Base-by-base conservation (phyloP, 768 basidiomycete species). In the Amanita molliuscula region DNA sequence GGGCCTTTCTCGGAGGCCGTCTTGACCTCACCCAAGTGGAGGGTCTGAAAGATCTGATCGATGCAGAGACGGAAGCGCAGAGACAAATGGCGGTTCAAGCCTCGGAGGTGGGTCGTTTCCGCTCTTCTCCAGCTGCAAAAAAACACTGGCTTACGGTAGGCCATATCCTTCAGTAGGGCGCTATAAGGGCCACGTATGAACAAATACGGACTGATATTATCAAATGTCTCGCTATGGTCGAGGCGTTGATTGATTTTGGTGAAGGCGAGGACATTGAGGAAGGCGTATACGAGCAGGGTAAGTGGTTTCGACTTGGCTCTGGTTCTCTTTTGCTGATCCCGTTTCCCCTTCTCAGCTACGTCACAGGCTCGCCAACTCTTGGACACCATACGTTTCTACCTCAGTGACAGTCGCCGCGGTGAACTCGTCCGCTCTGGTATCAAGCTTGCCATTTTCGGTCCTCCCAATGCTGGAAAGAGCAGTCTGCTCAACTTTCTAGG, bases 391-490 rank as follows among this genome's bases (percentile, higher is more conserved):
- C 63, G 65, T 28, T 61, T 56, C 0, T 78, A 88, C 49, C 68
- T 94, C 1, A 63, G 74, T 4, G 90, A 93, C 62, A 79, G 76
- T 42, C 77, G 83, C 16, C 73, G 84, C 31, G 90, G 91, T 0
- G 92, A 95, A 62, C 81, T 95, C 45, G 68, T 93, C 53, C 81
- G 89, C 10, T 78, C 81, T 1, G 93, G 92, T 2, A 77, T 94
- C 43, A 81, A 79, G 40, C 70, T 95, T 7, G 84, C 88, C 11
- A 93, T 96, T 34, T 92, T 93, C 59, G 92, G 92, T 0, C 89
- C 91, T 20, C 88, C 93, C 0, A 96, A 96, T 58, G 90, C 86
- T 1, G 93, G 92, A n/a, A 96, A 95, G 67, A 92, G 88, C 59
- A 88, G 84, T 58, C 63, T 92, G 16, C 72, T 91, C 42, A 95